Conservation (phyloP, 768 basidiomycete species). For the Macrolepiota dolichaula region DNA sequence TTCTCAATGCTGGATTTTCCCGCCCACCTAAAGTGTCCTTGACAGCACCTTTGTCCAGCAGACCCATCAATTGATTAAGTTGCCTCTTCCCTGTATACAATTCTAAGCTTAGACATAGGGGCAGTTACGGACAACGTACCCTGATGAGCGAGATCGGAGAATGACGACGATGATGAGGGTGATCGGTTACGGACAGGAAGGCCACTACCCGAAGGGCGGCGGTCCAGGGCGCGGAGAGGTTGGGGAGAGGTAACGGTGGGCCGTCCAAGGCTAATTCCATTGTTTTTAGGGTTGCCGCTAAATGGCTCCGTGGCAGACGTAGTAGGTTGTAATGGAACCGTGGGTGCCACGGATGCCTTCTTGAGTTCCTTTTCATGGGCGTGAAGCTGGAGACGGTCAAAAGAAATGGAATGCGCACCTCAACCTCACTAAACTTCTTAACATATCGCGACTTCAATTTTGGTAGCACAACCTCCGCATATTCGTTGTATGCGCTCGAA, state of each 20-base stretch:
- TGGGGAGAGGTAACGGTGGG: slow-evolving; percentile 68
- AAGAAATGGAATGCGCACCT: slow-evolving; percentile 43
- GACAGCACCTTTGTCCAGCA: slow-evolving; percentile 74
- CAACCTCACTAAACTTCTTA: slow-evolving; percentile 85
- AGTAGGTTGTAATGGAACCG: slow-evolving; percentile 27
- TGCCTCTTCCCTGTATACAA: slow-evolving; percentile 69
- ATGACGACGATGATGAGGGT: slow-evolving; percentile 76
- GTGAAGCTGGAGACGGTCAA: neutral
- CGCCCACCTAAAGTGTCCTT: slow-evolving; percentile 60
- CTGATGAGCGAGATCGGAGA: slow-evolving; percentile 87
- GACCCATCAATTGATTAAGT: slow-evolving; percentile 80
- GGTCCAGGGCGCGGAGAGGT: slow-evolving; percentile 70
- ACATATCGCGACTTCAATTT: slow-evolving; percentile 75
- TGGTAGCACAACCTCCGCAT: slow-evolving; percentile 74
- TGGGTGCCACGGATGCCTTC: slow-evolving; percentile 35
- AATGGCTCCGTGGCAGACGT: slow-evolving; percentile 27
- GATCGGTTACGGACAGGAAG: slow-evolving; percentile 62
- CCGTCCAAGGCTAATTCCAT: slow-evolving; percentile 41
- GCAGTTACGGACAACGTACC: slow-evolving; percentile 33
- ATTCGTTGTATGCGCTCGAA: slow-evolving; percentile 72
- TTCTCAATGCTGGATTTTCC: slow-evolving; percentile 65
- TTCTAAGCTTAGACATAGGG: slow-evolving; percentile 5
- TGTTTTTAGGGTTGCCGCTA: slow-evolving; percentile 39
- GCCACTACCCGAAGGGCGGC: slow-evolving; percentile 63
- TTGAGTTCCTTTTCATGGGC: slow-evolving; percentile 57